These are phyloP conservation scores for Populus deltoides DNA, from an alignment of 345 rosid genomes.

Conservation along the genomic window DNA sequence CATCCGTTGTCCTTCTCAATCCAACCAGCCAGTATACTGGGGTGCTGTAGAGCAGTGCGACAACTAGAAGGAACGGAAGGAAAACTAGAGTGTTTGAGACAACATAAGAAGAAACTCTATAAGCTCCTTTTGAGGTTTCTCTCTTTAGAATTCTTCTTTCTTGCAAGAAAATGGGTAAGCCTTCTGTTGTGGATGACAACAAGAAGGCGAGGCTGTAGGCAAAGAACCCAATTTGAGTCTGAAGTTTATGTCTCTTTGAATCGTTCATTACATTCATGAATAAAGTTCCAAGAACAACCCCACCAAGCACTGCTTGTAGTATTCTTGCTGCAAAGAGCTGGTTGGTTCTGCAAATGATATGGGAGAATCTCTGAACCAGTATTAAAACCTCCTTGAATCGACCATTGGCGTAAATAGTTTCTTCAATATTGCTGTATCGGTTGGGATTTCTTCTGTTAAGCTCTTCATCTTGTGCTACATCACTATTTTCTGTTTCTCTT, in stretches of 20 bases:
- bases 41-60: constrained; percentile 30
- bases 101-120: constrained; percentile 35
- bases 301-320: constrained; percentile 23
- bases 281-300: constrained; percentile 29
- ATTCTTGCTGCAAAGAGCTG: constrained; percentile 36
- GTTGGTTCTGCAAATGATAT: constrained; percentile 26
- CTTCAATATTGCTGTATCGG: not conserved
- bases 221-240: constrained; percentile 35
- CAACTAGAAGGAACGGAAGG: constrained; percentile 30
- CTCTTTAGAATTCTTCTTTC: constrained; percentile 29
- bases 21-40: constrained; percentile 35
- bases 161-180: constrained; percentile 34
- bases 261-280: constrained; percentile 25
- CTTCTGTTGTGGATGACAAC: constrained; percentile 38
- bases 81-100: constrained; percentile 30
- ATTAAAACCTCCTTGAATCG: constrained; percentile 20
- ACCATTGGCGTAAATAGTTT: constrained; percentile 21
- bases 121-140: constrained; percentile 37
- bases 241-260: constrained; percentile 11
- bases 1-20: constrained; percentile 26
- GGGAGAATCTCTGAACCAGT: constrained; percentile 27
- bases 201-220: constrained; percentile 34
- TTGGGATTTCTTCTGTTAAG: constrained; percentile 6
- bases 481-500: constrained; percentile 17
- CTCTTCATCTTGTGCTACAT: not conserved